phyloP scores from a whole-genome alignment of 441 rosid species.

The Flueggea neowawraea region DNA sequence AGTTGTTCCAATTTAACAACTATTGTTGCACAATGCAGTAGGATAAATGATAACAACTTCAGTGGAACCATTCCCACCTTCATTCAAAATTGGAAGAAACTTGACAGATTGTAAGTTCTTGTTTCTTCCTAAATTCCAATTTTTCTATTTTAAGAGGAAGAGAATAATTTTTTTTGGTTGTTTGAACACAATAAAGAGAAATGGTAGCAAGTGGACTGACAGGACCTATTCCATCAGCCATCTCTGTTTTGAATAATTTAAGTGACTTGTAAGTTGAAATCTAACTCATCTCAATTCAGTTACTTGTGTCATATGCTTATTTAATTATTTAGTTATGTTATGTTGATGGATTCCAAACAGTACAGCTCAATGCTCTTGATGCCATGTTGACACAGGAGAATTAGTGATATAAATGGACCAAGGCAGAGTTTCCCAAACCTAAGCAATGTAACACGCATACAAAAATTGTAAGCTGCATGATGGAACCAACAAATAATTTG shows the following conservation, averaged over 20 bases:
- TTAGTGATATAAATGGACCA: constrained; percentile 61
- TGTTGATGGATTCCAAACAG: too few species aligned
- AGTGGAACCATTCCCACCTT: constrained; percentile 44
- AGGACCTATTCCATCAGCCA: constrained; percentile 28
- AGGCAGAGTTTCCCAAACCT: constrained; percentile 55
- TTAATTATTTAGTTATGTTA: background rate
- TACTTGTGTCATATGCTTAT: background rate
- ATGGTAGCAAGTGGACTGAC: constrained; percentile 30
- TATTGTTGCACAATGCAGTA: constrained; percentile 34
- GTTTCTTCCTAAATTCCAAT: background rate
- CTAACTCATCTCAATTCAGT: background rate
- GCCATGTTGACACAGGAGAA: constrained; percentile 48
- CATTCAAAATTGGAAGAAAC: constrained; percentile 43
- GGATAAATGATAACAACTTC: constrained; percentile 59
- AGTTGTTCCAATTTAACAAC: constrained; percentile 19
- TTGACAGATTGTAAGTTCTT: constrained; percentile 37
- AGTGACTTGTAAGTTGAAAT: constrained; percentile 18
- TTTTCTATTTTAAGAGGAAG: background rate
- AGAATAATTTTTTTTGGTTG: background rate
- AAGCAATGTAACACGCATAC: constrained; percentile 24
- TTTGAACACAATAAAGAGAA: constrained; percentile 17
- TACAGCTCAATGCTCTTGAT: too few species aligned
- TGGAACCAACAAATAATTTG: constrained; percentile 12
- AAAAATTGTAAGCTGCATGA: constrained; percentile 41
- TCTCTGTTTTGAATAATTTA: constrained; percentile 19